Evolutionary conservation across 78 protist genomes (phyloP).

Genomic region (Mastigamoeba balamuthi): DNA sequence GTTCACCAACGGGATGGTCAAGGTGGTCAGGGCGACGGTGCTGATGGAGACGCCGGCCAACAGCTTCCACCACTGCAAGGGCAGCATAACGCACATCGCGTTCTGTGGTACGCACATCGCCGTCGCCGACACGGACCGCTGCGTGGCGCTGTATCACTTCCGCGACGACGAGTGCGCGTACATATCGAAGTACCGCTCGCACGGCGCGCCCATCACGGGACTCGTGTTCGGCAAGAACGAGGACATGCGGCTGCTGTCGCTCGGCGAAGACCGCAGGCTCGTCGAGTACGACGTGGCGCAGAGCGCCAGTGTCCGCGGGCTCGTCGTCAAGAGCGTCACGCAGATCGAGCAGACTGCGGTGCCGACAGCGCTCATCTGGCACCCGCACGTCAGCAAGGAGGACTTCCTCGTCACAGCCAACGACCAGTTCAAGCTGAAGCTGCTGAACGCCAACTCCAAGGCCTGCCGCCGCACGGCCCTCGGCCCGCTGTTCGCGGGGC

Average conservation of each 20-base stretch:
- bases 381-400: not conserved
- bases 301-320: constrained; percentile 9
- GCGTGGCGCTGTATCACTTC: constrained; percentile 14
- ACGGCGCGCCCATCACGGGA: constrained; percentile 24
- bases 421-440: constrained; percentile 29
- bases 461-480: not conserved
- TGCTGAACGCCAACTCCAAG: not conserved
- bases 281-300: constrained; percentile 46
- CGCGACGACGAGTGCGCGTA: constrained; percentile 30
- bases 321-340: not conserved
- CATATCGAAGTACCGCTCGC: constrained; percentile 26
- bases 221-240: constrained; percentile 9
- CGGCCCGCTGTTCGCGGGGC: constrained; percentile 44
- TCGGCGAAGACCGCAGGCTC: constrained; percentile 25
- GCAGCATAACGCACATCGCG: not conserved
- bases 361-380: constrained; percentile 42
- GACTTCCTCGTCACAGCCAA: not conserved
- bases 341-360: constrained; percentile 32
- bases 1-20: constrained; percentile 24
- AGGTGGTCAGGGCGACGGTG: constrained; percentile 6
- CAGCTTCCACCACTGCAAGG: not conserved
- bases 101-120: constrained; percentile 5
- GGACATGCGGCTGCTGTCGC: constrained; percentile 4
- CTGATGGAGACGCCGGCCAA: constrained; percentile 7
- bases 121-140: constrained; percentile 14